These are phyloP conservation scores for Gastrodia elata DNA, from an alignment of 106 monocot genomes.

Conservation along the genomic window DNA sequence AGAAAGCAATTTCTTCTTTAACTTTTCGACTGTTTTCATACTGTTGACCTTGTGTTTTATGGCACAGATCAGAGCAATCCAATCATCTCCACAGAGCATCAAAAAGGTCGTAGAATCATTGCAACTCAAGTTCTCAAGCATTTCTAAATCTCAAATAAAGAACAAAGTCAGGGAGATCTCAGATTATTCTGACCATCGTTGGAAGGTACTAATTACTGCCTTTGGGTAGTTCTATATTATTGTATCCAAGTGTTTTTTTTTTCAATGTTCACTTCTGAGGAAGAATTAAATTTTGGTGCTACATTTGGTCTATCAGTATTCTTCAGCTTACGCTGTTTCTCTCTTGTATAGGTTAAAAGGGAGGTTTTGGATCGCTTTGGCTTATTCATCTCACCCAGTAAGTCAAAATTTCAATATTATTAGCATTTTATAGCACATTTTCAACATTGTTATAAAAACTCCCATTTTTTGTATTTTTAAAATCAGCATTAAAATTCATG, in stretches of 20 bases:
- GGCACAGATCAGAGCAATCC: constrained; percentile 48
- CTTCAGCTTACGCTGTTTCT: background rate
- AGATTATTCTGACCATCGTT: constrained; percentile 63
- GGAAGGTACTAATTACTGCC: constrained; percentile 44
- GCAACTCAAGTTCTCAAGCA: constrained; percentile 44
- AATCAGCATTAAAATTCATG: no score
- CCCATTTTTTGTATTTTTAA: no score
- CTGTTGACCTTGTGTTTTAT: background rate
- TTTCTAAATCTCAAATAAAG: constrained; percentile 52
- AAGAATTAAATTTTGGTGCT: no score
- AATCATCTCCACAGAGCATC: constrained; percentile 36
- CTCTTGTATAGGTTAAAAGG: background rate
- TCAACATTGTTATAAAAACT: no score
- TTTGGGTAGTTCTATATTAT: background rate
- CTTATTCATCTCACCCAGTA: background rate
- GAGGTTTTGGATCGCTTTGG: constrained; percentile 7
- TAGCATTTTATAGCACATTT: no score
- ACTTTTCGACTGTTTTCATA: background rate
- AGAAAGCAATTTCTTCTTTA: background rate
- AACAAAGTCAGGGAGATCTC: constrained; percentile 65
- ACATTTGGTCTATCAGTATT: background rate
- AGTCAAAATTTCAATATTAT: no score
- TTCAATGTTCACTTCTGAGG: background rate
- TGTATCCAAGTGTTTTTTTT: background rate
- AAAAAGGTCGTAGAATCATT: constrained; percentile 54